Evolutionary conservation across 768 basidiomycete species (phyloP).

Genomic region (Trametes meyenii): DNA sequence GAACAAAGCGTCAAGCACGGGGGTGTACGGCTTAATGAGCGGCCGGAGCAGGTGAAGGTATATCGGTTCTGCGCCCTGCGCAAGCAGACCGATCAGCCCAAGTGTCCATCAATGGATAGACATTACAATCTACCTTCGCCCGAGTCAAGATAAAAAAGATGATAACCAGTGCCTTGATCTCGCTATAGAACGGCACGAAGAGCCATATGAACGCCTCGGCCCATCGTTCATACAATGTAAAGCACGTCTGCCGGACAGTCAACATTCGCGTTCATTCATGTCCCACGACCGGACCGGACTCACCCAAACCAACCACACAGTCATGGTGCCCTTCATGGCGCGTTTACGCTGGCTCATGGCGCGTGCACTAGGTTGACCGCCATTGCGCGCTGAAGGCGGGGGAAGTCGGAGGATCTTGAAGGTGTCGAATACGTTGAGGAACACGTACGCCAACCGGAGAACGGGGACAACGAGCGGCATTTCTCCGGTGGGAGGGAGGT

Average conservation of each 20-base stretch:
- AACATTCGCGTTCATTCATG: not conserved
- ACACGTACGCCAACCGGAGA: conserved; percentile 70
- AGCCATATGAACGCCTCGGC: conserved; percentile 66
- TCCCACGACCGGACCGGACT: conserved; percentile 27
- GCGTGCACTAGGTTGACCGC: conserved; percentile 63
- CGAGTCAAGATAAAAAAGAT: conserved; percentile 78
- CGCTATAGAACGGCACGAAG: conserved; percentile 82
- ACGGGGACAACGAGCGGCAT: conserved; percentile 73
- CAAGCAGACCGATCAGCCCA: not conserved
- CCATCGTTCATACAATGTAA: conserved; percentile 66
- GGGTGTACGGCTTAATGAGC: conserved; percentile 71
- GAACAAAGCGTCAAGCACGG: conserved; percentile 64
- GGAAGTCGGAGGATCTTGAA: conserved; percentile 82
- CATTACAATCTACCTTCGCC: conserved; percentile 51
- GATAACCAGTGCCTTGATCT: conserved; percentile 73
- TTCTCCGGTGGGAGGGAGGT: not conserved
- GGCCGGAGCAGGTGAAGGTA: conserved; percentile 82
- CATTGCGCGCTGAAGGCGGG: conserved; percentile 52
- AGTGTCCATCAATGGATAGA: not conserved
- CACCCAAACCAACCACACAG: conserved; percentile 89
- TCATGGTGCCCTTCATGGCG: conserved; percentile 81
- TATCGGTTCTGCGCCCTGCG: conserved; percentile 83
- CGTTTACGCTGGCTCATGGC: conserved; percentile 78
- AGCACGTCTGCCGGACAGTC: conserved; percentile 55
- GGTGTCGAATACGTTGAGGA: conserved; percentile 81